Base-by-base conservation (phyloP, 371 early-diverging fungal species). In the Nematocida ironsii region DNA sequence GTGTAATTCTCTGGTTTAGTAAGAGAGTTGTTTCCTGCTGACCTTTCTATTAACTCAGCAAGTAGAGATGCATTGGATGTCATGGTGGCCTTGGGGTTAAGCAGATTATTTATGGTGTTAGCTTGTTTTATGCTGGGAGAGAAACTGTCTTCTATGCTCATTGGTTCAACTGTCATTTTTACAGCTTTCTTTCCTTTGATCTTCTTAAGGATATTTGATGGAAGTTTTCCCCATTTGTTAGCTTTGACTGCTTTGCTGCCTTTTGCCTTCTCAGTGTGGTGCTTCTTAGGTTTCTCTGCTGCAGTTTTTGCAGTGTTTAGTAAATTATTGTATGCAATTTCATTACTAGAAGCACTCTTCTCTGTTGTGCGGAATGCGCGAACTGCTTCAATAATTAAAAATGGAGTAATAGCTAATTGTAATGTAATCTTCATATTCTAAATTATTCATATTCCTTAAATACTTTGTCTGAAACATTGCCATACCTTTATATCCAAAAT, bases 371-470 rank as follows among this genome's bases (percentile, higher is more conserved):
- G 33, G 33, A 33, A 33, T 33, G 33, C 33, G 0, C 33, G 33
- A 33, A 33, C 33, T 33, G 33, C 33, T 33, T 33, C 33, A 33
- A 33, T 33, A 33, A 33, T 33, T 33, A 69, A 20, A 55, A 62
- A 27, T 40, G 56, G 52, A n/a, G 69, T 27, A 23, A 69, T 44
- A 55, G 69, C 61, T 45, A 75, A 5, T 52, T n/a, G 11, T 45
- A 75, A 33, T 27, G 64, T 47, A 72, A 72, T 75, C 27, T 67
- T 64, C 76, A 75, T 75, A 75, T 56, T 58, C 52, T 50, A 16
- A 20, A 39, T 20, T 13, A 6, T 20, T 16, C 9, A 33, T 25
- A n/a, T 9, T 33, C 20, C 62, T 33, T 75, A 75, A 39, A 75
- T 75, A 45, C 39, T 7, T 44, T 25, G 33, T 56, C 27, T 44